phyloP scores from a whole-genome alignment of 768 basidiomycete genomes.

The Xerocomellus amylosporus region DNA sequence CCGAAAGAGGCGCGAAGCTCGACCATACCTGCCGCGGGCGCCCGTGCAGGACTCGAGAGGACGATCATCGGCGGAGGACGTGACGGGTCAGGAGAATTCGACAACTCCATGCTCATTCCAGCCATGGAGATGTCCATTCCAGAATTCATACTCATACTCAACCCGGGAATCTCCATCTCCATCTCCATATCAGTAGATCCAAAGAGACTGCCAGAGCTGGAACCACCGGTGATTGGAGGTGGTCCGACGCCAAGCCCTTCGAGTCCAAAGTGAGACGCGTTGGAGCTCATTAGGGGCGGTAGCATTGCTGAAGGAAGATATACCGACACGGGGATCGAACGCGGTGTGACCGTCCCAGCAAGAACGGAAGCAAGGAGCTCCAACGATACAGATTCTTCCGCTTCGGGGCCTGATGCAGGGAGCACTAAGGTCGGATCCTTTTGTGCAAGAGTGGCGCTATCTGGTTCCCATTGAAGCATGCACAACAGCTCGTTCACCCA shows the following conservation, averaged over 20 bases:
- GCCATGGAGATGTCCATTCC: constrained; percentile 31
- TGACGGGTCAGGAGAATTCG: constrained; percentile 35
- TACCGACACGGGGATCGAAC: constrained; percentile 66
- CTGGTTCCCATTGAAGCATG: constrained; percentile 60
- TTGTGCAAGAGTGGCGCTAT: constrained; percentile 24
- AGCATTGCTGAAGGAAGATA: constrained; percentile 46
- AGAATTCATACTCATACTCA: constrained; percentile 35
- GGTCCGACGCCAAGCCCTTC: constrained; percentile 27
- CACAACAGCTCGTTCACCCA: constrained; percentile 77
- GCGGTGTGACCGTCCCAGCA: constrained; percentile 43
- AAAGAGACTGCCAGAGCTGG: constrained; percentile 28
- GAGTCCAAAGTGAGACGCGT: constrained; percentile 28
- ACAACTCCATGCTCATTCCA: constrained; percentile 27
- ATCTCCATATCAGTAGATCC: constrained; percentile 33
- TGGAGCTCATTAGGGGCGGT: constrained; percentile 20
- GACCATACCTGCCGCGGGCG: constrained; percentile 62
- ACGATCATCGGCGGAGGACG: constrained; percentile 52
- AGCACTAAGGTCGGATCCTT: background rate
- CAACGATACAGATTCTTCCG: constrained; percentile 39
- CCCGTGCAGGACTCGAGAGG: constrained; percentile 64
- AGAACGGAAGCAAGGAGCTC: constrained; percentile 65
- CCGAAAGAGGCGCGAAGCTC: constrained; percentile 65
- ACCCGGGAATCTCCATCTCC: constrained; percentile 36
- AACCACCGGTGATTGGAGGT: constrained; percentile 21
- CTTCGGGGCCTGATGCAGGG: constrained; percentile 25